A percentile compares a stretch with the other conserved stretches of the same genome.
These are phyloP conservation scores for Ramaria sp. DNA, from an alignment of 768 basidiomycete genomes.

Conservation along the genomic window DNA sequence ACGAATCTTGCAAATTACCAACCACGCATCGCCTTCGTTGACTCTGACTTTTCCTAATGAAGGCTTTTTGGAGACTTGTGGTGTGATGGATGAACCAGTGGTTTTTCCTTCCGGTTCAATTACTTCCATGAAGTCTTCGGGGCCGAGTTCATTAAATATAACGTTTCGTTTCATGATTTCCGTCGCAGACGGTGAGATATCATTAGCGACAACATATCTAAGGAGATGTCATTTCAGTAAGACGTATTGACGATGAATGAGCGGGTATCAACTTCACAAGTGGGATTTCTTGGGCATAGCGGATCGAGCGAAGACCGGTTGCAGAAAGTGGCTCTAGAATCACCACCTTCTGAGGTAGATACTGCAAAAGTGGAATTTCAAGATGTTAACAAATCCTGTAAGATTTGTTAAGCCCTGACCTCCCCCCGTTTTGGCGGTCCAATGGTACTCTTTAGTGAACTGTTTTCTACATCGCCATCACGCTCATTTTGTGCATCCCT, in stretches of 20 bases:
- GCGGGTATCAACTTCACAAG: constrained; percentile 53
- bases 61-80: neutral
- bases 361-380: constrained; percentile 22
- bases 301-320: constrained; percentile 89
- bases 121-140: neutral
- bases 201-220: constrained; percentile 92
- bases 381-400: neutral
- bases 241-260: constrained; percentile 7
- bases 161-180: constrained; percentile 83
- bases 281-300: constrained; percentile 96
- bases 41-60: constrained; percentile 53
- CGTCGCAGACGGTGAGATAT: constrained; percentile 72
- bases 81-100: neutral
- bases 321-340: constrained; percentile 92
- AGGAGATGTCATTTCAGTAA: neutral
- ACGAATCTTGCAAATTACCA: constrained; percentile 14
- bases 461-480: too few species aligned
- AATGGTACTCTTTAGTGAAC: neutral
- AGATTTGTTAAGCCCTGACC: neutral
- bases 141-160: constrained; percentile 61
- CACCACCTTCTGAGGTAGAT: constrained; percentile 54
- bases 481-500: too few species aligned
- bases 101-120: constrained; percentile 15
- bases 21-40: constrained; percentile 95
- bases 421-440: neutral